Conservation (phyloP, 805 yeast species). For the Blastobotrys muscicola region DNA sequence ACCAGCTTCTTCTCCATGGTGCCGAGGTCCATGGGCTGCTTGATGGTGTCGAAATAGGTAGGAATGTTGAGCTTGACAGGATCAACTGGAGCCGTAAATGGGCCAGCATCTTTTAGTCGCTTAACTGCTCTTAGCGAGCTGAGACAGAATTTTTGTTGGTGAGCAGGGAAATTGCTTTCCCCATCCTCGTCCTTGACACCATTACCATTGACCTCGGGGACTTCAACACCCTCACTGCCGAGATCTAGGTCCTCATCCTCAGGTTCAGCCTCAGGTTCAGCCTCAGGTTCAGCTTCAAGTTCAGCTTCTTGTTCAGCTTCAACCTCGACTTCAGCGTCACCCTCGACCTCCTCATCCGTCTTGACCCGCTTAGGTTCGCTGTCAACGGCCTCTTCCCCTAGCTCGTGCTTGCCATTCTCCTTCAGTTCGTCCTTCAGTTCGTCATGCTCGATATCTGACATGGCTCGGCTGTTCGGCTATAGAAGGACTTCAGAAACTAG, state of each 20-base stretch:
- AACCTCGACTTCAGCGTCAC: neutral
- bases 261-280: neutral
- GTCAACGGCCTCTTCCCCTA: conserved; percentile 1
- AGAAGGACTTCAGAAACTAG: no score
- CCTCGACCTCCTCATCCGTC: neutral
- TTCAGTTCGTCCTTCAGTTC: neutral
- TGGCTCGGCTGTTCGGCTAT: no score
- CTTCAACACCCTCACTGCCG: neutral
- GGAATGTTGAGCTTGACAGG: conserved; percentile 83
- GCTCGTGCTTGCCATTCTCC: neutral
- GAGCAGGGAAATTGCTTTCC: conserved; percentile 24
- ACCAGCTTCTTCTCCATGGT: conserved; percentile 78
- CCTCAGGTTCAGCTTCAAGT: neutral
- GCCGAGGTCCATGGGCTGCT: conserved; percentile 86
- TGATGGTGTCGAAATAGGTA: conserved; percentile 71
- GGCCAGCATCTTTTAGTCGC: conserved; percentile 84
- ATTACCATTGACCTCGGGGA: neutral
- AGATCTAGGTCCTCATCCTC: neutral
- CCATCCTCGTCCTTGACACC: neutral
- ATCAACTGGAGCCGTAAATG: conserved; percentile 87
- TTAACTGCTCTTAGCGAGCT: conserved; percentile 79
- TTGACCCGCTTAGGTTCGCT: conserved; percentile 1
- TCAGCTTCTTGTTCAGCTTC: neutral
- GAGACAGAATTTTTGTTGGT: conserved; percentile 72
- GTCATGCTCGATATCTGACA: neutral